Evolutionary conservation across 2,329 filamentous ascomycete genomes (phyloP).

Genomic region (Fusarium musae): DNA sequence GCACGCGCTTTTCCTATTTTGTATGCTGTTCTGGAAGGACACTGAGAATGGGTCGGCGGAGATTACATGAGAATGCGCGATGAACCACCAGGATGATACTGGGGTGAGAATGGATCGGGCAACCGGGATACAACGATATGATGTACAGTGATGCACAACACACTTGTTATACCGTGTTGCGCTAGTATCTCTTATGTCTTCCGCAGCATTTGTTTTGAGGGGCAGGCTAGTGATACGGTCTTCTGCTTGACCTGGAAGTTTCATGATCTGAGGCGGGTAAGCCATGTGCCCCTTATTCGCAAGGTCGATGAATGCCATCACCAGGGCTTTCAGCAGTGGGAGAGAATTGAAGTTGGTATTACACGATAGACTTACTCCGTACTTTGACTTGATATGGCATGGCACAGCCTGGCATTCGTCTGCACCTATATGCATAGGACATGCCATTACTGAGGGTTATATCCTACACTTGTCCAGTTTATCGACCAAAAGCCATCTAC

Average conservation of each 20-base stretch:
- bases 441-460: slow-evolving; percentile 5
- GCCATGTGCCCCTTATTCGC: background rate
- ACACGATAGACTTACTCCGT: background rate
- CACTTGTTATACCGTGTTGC: background rate
- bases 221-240: background rate
- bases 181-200: background rate
- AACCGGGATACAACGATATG: slow-evolving; percentile 22
- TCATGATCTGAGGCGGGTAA: background rate
- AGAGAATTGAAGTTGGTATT: background rate
- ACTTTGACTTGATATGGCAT: background rate
- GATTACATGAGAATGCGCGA: slow-evolving; percentile 41
- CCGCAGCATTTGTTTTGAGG: background rate
- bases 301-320: slow-evolving; percentile 10
- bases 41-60: slow-evolving; percentile 30
- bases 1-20: slow-evolving; percentile 13
- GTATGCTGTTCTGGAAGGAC: slow-evolving; percentile 37
- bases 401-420: background rate
- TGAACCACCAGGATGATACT: slow-evolving; percentile 33
- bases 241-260: background rate
- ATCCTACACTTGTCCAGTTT: slow-evolving; percentile 15
- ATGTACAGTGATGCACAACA: slow-evolving; percentile 6
- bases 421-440: background rate
- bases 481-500: slow-evolving; percentile 15
- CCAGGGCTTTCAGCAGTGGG: slow-evolving; percentile 21
- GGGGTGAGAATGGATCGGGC: slow-evolving; percentile 10